These are phyloP conservation scores for Coemansia sp. DNA, from an alignment of 192 early-diverging fungal species.

Conservation along the genomic window DNA sequence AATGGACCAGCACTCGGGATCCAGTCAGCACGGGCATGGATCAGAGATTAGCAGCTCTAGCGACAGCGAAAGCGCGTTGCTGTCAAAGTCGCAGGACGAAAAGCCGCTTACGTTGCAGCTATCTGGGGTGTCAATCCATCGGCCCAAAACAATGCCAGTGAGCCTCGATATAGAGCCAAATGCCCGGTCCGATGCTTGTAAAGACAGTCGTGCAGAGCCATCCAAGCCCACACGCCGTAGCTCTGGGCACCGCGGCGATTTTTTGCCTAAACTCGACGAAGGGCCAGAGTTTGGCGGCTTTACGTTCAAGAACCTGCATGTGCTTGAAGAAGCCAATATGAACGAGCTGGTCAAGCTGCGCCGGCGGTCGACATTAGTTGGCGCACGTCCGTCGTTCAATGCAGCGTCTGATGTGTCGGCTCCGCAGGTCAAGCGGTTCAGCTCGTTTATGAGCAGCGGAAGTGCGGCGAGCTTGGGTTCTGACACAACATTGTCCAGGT, in stretches of 20 bases:
- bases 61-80: neutral
- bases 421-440: neutral
- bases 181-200: neutral
- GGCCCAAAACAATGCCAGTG: slow-evolving; percentile 29
- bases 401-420: neutral
- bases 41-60: slow-evolving; percentile 11
- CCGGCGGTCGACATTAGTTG: slow-evolving; percentile 43
- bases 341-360: slow-evolving; percentile 79
- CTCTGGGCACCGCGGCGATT: neutral
- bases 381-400: slow-evolving; percentile 5
- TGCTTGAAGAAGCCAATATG: slow-evolving; percentile 87
- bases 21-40: neutral
- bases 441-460: slow-evolving; percentile 4
- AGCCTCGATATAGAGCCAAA: neutral
- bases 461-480: slow-evolving; percentile 1
- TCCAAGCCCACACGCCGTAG: neutral
- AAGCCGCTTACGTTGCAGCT: slow-evolving; percentile 1
- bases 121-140: slow-evolving; percentile 10
- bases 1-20: slow-evolving; percentile 43
- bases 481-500: neutral
- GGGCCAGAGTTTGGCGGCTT: slow-evolving; percentile 79
- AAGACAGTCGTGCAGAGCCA: neutral
- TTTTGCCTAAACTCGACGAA: slow-evolving; percentile 15
- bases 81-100: slow-evolving; percentile 16
- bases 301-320: slow-evolving; percentile 85